Base-by-base conservation (phyloP, 2,329 filamentous ascomycete genomes). In the Microcyclospora pomicola region DNA sequence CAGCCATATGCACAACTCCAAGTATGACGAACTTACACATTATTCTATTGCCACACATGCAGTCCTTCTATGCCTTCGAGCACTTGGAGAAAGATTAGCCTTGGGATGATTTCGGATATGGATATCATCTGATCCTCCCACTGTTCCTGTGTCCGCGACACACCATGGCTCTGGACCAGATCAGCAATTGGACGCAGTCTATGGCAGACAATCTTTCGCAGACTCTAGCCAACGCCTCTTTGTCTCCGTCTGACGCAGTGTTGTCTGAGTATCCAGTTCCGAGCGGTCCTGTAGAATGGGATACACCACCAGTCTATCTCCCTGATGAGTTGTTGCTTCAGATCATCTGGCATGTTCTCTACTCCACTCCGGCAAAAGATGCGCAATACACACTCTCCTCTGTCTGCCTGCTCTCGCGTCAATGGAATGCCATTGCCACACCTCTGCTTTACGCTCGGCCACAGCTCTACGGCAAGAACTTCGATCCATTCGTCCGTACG, bases 341-440 rank as follows among this genome's bases (percentile, higher is more conserved):
- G 16, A 67, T 75, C 37, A 43, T 72, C 34, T 53, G 56, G n/a
- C 49, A 41, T 6, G 49, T 53, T 35, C 37, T n/a, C 30, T 13
- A 13, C 15, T n/a, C n/a, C 43, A 15, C 30, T 15, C 30, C 12
- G 9, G 30, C 30, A 6, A 15, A 52, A 12, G 47, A 52, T 31
- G 58, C 62, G 3, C 73, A 77, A 52, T 35, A 43, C 6, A 60
- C 61, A 2, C 58, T 79, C 12, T 60, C 65, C 38, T 61, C 63
- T 3, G 72, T 71, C 51, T 72, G 69, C 47, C 58, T 71, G 6
- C 58, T 72, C 5, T 70, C 62, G 3, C 65, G 61, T 24, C 66
- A 73, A 44, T 78, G 73, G 73, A 74, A 77, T 49, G 59, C 63
- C 4, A 64, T 66, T 10, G 64, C 66, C 0, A 59, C 75, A 7